Evolutionary conservation across 106 monocot species (phyloP).

Genomic region (Platanthera zijinensis): DNA sequence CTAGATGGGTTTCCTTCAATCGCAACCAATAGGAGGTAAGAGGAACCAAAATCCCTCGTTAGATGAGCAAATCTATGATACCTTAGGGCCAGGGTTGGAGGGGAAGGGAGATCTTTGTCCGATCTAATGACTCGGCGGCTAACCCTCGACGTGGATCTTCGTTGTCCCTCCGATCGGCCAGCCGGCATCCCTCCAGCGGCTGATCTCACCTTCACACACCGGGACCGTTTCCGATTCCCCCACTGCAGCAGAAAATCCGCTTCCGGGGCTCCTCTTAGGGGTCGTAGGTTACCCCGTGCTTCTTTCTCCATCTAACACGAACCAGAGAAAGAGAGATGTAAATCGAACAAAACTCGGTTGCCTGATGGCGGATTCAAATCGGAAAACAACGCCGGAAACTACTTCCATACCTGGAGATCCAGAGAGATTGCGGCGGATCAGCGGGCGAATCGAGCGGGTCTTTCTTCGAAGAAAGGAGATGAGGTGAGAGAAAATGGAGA

Average conservation of each 20-base stretch:
- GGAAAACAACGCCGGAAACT: background rate
- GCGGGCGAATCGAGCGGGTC: background rate
- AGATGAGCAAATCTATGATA: background rate
- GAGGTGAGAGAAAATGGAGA: background rate
- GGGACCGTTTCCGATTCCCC: slow-evolving; percentile 68
- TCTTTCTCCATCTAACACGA: slow-evolving; percentile 25
- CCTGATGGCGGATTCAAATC: background rate
- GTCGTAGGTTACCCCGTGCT: slow-evolving; percentile 5
- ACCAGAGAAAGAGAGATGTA: background rate
- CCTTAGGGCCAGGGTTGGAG: slow-evolving; percentile 11
- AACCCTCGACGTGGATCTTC: slow-evolving; percentile 30
- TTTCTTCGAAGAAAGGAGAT: background rate
- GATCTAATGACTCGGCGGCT: slow-evolving; percentile 44
- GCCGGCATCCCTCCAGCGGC: slow-evolving; percentile 11
- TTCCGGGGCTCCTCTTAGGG: slow-evolving; percentile 10
- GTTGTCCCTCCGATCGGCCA: slow-evolving; percentile 31
- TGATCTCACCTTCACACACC: slow-evolving; percentile 46
- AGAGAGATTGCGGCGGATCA: background rate
- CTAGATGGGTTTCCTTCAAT: slow-evolving; percentile 2
- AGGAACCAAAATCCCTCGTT: background rate
- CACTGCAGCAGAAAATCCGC: slow-evolving; percentile 54
- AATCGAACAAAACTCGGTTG: background rate
- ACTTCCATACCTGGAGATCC: slow-evolving; percentile 4
- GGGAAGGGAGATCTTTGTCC: slow-evolving; percentile 26
- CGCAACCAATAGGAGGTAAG: background rate